Evolutionary conservation across 164 flowering plant species (phyloP).

Genomic region (Annona squamosa): DNA sequence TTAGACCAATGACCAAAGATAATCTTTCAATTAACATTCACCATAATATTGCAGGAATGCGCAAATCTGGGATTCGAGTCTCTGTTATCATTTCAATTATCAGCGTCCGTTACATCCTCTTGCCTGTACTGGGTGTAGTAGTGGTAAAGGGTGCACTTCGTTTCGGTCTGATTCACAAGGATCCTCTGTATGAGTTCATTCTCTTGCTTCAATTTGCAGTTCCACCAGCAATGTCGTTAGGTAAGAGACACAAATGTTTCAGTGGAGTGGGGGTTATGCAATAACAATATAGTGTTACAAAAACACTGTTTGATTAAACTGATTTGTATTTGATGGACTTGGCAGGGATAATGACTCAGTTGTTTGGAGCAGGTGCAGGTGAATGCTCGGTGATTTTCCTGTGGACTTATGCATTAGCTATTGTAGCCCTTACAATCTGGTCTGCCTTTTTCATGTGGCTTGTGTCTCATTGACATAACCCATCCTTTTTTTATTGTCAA

Average conservation of each 20-base stretch:
- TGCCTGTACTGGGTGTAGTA: constrained; percentile 48
- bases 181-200: constrained; percentile 56
- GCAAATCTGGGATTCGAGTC: constrained; percentile 26
- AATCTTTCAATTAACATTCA: background rate
- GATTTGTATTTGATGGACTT: too few species aligned
- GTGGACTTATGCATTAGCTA: constrained; percentile 56
- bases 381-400: constrained; percentile 75
- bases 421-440: constrained; percentile 63
- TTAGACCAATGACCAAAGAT: too few species aligned
- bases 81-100: constrained; percentile 42
- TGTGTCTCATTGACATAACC: constrained; percentile 16
- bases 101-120: constrained; percentile 37
- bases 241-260: constrained; percentile 19
- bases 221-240: constrained; percentile 81
- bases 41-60: constrained; percentile 34
- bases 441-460: constrained; percentile 70
- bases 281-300: background rate
- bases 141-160: constrained; percentile 43
- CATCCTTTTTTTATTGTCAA: too few species aligned
- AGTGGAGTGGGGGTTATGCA: background rate
- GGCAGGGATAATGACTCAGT: constrained; percentile 61
- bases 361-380: constrained; percentile 57
- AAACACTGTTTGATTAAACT: background rate
- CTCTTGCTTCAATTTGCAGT: constrained; percentile 62
- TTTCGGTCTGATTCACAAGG: constrained; percentile 38